phyloP scores from a whole-genome alignment of 352 stramenopile genomes.

The Peronospora tabacina region DNA sequence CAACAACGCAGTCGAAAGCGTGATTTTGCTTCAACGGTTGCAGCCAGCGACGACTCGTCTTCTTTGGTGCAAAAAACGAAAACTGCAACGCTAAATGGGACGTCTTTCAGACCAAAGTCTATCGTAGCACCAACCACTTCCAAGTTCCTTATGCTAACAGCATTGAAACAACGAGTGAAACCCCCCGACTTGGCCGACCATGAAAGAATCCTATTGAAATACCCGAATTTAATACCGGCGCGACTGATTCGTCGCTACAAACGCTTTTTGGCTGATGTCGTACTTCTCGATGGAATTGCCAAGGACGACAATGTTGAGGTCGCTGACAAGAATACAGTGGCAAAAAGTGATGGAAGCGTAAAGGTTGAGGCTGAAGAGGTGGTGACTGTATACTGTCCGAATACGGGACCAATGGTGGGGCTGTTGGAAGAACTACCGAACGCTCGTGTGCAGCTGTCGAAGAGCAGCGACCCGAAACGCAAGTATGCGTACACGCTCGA shows the following conservation, averaged over 20 bases:
- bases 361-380: constrained; percentile 15
- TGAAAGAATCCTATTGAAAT: constrained; percentile 38
- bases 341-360: constrained; percentile 5
- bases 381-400: constrained; percentile 77
- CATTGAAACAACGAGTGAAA: constrained; percentile 22
- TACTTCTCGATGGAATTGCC: constrained; percentile 29
- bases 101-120: constrained; percentile 3
- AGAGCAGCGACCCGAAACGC: constrained; percentile 63
- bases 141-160: constrained; percentile 22
- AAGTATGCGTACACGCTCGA: constrained; percentile 83
- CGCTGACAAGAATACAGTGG: neutral
- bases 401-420: constrained; percentile 76
- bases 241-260: constrained; percentile 72
- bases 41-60: neutral
- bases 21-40: constrained; percentile 14
- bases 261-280: constrained; percentile 72
- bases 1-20: constrained; percentile 38
- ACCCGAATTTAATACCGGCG: constrained; percentile 45
- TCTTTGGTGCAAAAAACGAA: constrained; percentile 10
- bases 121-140: constrained; percentile 2
- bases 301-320: constrained; percentile 1
- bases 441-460: constrained; percentile 66
- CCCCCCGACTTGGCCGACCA: constrained; percentile 9
- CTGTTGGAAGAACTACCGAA: constrained; percentile 56
- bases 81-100: constrained; percentile 5